Base-by-base conservation (phyloP, 2,329 filamentous ascomycete species). In the Rutstroemia sp. region DNA sequence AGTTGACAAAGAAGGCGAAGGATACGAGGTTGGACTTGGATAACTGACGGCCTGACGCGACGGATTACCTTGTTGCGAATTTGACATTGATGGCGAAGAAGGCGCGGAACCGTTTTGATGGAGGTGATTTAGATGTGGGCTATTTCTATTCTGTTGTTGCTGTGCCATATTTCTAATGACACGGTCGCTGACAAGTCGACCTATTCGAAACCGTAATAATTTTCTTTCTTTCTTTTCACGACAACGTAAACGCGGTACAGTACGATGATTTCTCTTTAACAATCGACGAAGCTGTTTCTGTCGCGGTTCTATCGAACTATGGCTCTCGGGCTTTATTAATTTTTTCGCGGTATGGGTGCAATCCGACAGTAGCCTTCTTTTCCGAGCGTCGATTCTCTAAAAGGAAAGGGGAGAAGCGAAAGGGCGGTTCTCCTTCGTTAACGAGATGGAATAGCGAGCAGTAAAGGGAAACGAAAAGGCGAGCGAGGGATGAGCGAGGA, bases 11-110 rank as follows among this genome's bases (percentile, higher is more conserved):
- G 63, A 66, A 8, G 76, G 76, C 52, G 76, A 78, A 9, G 76
- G 75, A 63, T 78, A 78, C 19, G 74, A 76, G 59, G 75, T 71
- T 56, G 71, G 76, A 67, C 69, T 76, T 67, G 69, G 75, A 65
- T 76, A 78, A 56, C 58, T 67, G 9, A 63, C 64, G 12, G 64
- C 60, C 48, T 64, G 62, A 48, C 64, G 64, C 53, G 59, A 49
- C 39, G 63, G 63, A 48, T 58, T 63, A 53, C 56, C 57, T 50
- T 60, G 59, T 36, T 60, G 53, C 6, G 63, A 59, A 57, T 64
- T 67, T 57, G 68, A 68, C 67, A 69, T 69, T 19, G 68, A 68
- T 50, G 67, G 67, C 10, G 68, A 68, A 5, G 64, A 52, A 16
- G 64, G 66, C 25, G 65, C 63, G 23, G 67, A 68, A 45, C 64